These are phyloP conservation scores for Neoscytalidium dimidiatum DNA, from an alignment of 2,329 filamentous ascomycete species.

Conservation along the genomic window DNA sequence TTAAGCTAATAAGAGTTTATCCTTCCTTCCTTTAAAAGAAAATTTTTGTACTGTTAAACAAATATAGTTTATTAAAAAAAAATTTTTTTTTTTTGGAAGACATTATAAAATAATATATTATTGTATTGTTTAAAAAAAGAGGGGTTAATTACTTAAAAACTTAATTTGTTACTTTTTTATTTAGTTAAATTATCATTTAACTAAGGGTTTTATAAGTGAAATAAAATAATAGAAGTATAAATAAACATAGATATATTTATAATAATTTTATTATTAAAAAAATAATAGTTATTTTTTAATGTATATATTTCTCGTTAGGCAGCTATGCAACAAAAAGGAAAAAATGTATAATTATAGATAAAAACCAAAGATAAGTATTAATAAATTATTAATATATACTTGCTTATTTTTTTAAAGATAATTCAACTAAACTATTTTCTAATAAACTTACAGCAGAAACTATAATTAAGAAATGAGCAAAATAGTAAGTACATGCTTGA, in stretches of 20 bases:
- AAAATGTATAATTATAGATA: slow-evolving; percentile 2
- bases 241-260: too few species aligned
- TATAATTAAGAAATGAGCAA: too few species aligned
- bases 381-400: neutral
- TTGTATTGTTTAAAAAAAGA: neutral
- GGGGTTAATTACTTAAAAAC: neutral
- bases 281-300: too few species aligned
- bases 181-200: neutral
- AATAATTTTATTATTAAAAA: neutral
- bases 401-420: neutral
- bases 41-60: neutral
- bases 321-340: neutral
- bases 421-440: neutral
- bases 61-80: neutral
- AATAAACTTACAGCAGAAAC: too few species aligned
- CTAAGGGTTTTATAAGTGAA: too few species aligned
- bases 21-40: neutral
- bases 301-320: neutral
- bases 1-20: slow-evolving; percentile 10
- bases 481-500: neutral
- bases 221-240: too few species aligned
- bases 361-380: slow-evolving; percentile 10
- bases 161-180: neutral
- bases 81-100: too few species aligned
- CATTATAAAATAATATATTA: neutral